These are phyloP conservation scores for Laguncularia racemosa DNA, from an alignment of 345 rosid genomes.

Conservation along the genomic window DNA sequence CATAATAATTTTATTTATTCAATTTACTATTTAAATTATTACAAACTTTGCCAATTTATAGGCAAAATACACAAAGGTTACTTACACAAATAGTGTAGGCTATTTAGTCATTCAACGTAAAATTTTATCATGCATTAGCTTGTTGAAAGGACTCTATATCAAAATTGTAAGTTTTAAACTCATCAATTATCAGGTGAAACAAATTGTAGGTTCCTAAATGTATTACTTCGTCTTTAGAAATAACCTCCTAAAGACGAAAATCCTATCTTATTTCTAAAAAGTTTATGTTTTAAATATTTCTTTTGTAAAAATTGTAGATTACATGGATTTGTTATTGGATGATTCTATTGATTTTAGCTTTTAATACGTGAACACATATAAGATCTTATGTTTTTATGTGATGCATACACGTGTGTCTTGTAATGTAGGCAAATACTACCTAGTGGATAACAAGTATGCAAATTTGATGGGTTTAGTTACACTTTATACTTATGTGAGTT, in stretches of 20 bases:
- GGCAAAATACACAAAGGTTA: too few relatives aligned
- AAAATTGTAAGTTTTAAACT: conserved; percentile 62
- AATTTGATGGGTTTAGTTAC: conserved; percentile 76
- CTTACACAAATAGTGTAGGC: conserved; percentile 79
- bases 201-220: conserved; percentile 71
- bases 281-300: too few relatives aligned
- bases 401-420: conserved; percentile 3
- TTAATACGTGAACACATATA: too few relatives aligned
- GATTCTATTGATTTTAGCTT: too few relatives aligned
- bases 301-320: not conserved
- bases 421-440: conserved; percentile 71
- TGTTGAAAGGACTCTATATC: conserved; percentile 97
- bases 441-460: conserved; percentile 50
- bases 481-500: conserved; percentile 43
- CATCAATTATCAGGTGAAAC: conserved; percentile 63
- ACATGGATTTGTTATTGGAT: not conserved
- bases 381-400: not conserved
- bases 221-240: conserved; percentile 13
- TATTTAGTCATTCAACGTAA: conserved; percentile 72
- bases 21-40: too few relatives aligned
- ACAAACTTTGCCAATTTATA: too few relatives aligned
- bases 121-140: conserved; percentile 75
- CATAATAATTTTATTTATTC: too few relatives aligned
- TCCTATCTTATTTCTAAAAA: too few relatives aligned
- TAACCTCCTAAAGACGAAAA: not conserved